These are phyloP conservation scores for Tolypocladium cylindrosporum DNA, from an alignment of 2,329 filamentous ascomycete species.

Conservation along the genomic window DNA sequence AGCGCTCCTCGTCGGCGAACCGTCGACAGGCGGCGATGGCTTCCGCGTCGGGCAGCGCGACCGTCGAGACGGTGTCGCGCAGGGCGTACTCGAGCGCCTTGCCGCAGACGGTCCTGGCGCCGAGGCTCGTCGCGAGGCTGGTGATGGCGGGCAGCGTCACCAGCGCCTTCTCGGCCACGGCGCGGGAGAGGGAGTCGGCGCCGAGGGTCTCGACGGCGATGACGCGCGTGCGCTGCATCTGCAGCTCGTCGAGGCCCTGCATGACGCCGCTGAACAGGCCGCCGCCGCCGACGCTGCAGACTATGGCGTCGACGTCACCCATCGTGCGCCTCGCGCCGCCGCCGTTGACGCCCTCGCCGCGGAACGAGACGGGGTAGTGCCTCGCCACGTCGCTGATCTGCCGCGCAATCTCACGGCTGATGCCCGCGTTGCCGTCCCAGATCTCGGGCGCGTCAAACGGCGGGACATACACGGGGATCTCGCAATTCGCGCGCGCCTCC, in stretches of 20 bases:
- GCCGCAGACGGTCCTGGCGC: constrained; percentile 55
- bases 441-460: constrained; percentile 58
- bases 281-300: constrained; percentile 73
- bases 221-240: constrained; percentile 30
- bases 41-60: constrained; percentile 16
- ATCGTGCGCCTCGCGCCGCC: constrained; percentile 42
- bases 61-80: constrained; percentile 14
- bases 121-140: constrained; percentile 60
- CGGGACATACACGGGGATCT: constrained; percentile 47
- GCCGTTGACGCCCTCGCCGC: constrained; percentile 41
- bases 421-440: constrained; percentile 52
- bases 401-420: constrained; percentile 36
- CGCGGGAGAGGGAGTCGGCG: constrained; percentile 53
- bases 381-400: constrained; percentile 20
- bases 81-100: constrained; percentile 22
- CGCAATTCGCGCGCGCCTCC: constrained; percentile 15
- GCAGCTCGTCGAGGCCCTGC: constrained; percentile 40
- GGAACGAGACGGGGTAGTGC: constrained; percentile 6
- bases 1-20: constrained; percentile 17
- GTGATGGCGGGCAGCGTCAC: constrained; percentile 60
- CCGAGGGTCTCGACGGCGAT: constrained; percentile 66
- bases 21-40: constrained; percentile 15
- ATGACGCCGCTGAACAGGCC: constrained; percentile 68
- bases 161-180: constrained; percentile 41
- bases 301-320: constrained; percentile 47